phyloP scores from a whole-genome alignment of 345 rosid species.

The Carallia brachiata region DNA sequence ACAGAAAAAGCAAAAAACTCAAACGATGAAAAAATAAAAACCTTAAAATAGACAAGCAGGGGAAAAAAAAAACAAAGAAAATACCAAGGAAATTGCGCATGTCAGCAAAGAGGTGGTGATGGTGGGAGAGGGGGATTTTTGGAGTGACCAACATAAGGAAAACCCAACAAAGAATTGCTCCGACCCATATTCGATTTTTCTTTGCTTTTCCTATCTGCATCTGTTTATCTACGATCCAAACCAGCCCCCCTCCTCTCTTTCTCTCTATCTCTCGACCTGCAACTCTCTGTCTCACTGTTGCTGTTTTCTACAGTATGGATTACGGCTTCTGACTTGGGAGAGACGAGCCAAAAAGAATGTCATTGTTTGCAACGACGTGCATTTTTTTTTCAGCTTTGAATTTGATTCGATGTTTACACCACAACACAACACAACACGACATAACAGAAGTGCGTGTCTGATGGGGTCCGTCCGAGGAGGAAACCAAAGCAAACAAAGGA shows the following conservation, averaged over 20 bases:
- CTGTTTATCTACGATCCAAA: constrained; percentile 53
- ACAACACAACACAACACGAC: no score
- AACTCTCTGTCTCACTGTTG: no score
- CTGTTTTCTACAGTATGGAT: no score
- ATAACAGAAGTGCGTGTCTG: no score
- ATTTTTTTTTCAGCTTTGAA: no score
- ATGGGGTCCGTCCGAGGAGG: no score
- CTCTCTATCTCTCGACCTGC: constrained; percentile 8
- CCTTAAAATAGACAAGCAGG: neutral
- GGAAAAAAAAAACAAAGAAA: neutral
- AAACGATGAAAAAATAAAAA: neutral
- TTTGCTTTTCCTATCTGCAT: constrained; percentile 35
- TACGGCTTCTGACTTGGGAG: no score
- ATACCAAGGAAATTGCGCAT: constrained; percentile 84
- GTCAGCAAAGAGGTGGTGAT: constrained; percentile 60
- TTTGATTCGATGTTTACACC: no score
- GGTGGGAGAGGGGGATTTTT: constrained; percentile 50
- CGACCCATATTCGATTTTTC: constrained; percentile 42
- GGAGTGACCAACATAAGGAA: constrained; percentile 66
- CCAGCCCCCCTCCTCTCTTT: constrained; percentile 30
- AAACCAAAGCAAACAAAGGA: no score
- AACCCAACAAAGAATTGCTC: constrained; percentile 55
- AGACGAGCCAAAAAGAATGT: no score
- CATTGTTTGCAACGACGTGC: no score
- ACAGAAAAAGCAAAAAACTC: constrained; percentile 2